These are phyloP conservation scores for Phanerochaete carnosa DNA, from an alignment of 768 basidiomycete species.

Conservation along the genomic window DNA sequence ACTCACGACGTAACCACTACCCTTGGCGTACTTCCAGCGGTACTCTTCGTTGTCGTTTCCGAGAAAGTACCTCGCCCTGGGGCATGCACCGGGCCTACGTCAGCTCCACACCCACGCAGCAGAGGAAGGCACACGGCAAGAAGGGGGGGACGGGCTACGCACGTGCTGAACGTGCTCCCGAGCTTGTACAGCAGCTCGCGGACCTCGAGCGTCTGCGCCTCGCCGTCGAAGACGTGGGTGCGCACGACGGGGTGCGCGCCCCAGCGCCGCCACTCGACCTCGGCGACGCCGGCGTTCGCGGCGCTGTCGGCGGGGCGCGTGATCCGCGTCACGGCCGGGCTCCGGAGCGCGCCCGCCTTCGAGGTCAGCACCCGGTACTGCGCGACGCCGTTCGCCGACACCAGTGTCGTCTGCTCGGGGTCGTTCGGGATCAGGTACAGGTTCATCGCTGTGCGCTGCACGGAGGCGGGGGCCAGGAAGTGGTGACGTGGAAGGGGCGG, in stretches of 20 bases:
- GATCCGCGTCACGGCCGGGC: constrained; percentile 36
- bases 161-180: constrained; percentile 39
- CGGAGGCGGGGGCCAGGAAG: not conserved
- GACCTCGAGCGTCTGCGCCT: constrained; percentile 26
- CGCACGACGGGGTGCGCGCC: constrained; percentile 40
- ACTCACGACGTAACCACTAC: constrained; percentile 40
- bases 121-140: not conserved
- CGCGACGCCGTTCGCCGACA: constrained; percentile 47
- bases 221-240: constrained; percentile 35
- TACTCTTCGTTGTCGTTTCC: constrained; percentile 49
- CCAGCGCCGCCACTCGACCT: constrained; percentile 46
- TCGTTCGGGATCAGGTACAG: constrained; percentile 51
- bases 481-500: not conserved
- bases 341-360: constrained; percentile 26
- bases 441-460: constrained; percentile 35
- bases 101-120: not conserved
- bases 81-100: not conserved
- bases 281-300: constrained; percentile 38
- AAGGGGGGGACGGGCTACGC: constrained; percentile 19
- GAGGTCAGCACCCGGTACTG: constrained; percentile 47
- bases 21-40: constrained; percentile 42
- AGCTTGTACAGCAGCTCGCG: constrained; percentile 41
- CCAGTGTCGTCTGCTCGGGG: constrained; percentile 44
- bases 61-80: constrained; percentile 48
- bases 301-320: constrained; percentile 38